Base-by-base conservation (phyloP, 805 yeast species). In the Grigorovia transvaalensis region DNA sequence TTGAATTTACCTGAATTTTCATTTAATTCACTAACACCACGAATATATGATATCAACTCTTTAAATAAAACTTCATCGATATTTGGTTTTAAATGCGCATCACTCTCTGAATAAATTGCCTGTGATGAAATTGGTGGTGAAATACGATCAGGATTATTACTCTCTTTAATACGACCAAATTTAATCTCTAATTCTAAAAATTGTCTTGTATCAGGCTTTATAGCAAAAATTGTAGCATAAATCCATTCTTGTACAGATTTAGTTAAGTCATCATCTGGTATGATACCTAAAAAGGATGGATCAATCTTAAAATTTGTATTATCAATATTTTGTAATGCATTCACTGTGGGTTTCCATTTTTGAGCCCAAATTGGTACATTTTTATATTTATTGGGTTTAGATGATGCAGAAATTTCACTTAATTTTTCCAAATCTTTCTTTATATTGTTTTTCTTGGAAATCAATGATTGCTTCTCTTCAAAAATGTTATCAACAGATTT, bases 171-270 rank as follows among this genome's bases (percentile, higher is more conserved):
- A 18, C 80, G 73, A 4, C 95, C 95, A 58, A 84, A 78, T 62
- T 85, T 85, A 61, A 84, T 71, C 68, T 86, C 95, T 59, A 86
- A 68, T 70, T 86, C 95, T 30, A 85, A 73, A 59, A 72, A 78
- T 20, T 82, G 73, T 50, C 76, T 71, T 58, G 73, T 57, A 54
- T 74, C 69, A 44, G 78, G 78, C 43, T 80, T 77, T 43, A 87
- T 76, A 38, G 86, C 86, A 46, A 75, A 75, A 47, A 88, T 74
- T 56, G 86, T 84, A 18, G 95, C 89, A 73, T 85, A 89, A 9
- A 90, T 75, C 97, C 97, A 90, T 59, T 84, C 88, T 20, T 93
- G 85, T 7, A 90, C 80, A 38, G 86, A 80, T 61, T 90, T 79
- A 6, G 90, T 85, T 53, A 87, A 73, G 59, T 88, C 91, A 61